Evolutionary conservation across 2,329 filamentous ascomycete genomes (phyloP), one percentile per base, ranked within the genome.

Genomic region (Penicillium sp.): DNA sequence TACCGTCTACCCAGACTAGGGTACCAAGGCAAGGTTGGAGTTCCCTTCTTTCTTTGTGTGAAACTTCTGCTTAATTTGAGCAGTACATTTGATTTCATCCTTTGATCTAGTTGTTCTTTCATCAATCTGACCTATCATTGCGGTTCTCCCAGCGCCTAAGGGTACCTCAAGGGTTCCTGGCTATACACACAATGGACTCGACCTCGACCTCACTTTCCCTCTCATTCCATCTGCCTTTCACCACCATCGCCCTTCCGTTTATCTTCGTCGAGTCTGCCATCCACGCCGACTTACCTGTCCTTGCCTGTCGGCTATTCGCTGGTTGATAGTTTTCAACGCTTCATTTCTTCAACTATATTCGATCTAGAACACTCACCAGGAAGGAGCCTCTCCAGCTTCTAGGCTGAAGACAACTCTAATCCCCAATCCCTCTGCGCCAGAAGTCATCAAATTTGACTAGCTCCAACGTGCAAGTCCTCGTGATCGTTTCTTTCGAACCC

Each of bases 1-100:
- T 26, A 49, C 19, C 10, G 16, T n/a, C n/a, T n/a, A n/a, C n/a
- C n/a, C n/a, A n/a, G n/a, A n/a, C n/a, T n/a, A n/a, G n/a, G n/a
- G n/a, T n/a, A n/a, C n/a, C 10, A 23, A 21, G 36, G 18, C 16
- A 21, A 13, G 7, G 36, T 8, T 39, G 13, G 36, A 18, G 21
- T 19, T 21, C 18, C 5, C 34, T 8, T 37, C 14, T 40, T 45
- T 44, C 42, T 45, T 52, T 55, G 42, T 43, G 16, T 31, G 18
- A 33, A 24, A n/a, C 18, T 40, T 37, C n/a, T 16, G 13, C 42
- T 31, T 21, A 1, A 7, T 5, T 31, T 29, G 37, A 11, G 10
- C 10, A 28, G n/a, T 11, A 18, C 18, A 18, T 21, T 18, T 14
- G 40, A 14, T 28, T 45, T 13, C 13, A 13, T 31, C 44, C 44